These are phyloP conservation scores for Ceraceosorus bombacis DNA, from an alignment of 1,284 basidiomycete species.

Conservation along the genomic window DNA sequence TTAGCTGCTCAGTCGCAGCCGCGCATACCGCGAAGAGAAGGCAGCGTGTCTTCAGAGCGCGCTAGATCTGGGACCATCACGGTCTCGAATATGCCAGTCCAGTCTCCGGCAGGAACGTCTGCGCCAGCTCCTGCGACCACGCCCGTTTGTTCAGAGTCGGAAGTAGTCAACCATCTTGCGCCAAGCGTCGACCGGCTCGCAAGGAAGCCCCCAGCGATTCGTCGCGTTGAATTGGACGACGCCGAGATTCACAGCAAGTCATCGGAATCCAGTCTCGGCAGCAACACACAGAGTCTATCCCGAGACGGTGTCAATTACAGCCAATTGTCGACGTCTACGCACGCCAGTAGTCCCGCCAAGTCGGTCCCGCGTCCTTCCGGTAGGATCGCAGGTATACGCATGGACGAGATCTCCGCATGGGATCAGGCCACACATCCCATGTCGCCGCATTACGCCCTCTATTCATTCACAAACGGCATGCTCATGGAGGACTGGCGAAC, in stretches of 20 bases:
- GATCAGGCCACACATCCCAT: constrained; percentile 21
- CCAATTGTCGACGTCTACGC: background rate
- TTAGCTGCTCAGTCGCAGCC: too few relatives aligned
- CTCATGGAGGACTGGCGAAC: constrained; percentile 35
- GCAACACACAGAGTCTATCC: background rate
- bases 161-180: too few relatives aligned
- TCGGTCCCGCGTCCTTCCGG: background rate
- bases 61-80: constrained; percentile 8
- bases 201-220: too few relatives aligned
- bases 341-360: constrained; percentile 1
- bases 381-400: constrained; percentile 17
- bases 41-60: constrained; percentile 7
- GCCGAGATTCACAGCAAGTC: too few relatives aligned
- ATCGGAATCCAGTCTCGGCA: background rate
- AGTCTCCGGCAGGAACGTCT: background rate
- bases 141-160: too few relatives aligned
- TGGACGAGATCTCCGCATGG: constrained; percentile 23
- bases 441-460: constrained; percentile 20
- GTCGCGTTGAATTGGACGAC: too few relatives aligned
- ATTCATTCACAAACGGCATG: constrained; percentile 27
- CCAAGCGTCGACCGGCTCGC: too few relatives aligned
- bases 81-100: constrained; percentile 1
- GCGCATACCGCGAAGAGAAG: background rate
- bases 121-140: background rate
- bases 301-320: background rate